Evolutionary conservation across 768 basidiomycete genomes (phyloP), one percentile per base, ranked within the genome.

Genomic region (Tulasnella sp.): DNA sequence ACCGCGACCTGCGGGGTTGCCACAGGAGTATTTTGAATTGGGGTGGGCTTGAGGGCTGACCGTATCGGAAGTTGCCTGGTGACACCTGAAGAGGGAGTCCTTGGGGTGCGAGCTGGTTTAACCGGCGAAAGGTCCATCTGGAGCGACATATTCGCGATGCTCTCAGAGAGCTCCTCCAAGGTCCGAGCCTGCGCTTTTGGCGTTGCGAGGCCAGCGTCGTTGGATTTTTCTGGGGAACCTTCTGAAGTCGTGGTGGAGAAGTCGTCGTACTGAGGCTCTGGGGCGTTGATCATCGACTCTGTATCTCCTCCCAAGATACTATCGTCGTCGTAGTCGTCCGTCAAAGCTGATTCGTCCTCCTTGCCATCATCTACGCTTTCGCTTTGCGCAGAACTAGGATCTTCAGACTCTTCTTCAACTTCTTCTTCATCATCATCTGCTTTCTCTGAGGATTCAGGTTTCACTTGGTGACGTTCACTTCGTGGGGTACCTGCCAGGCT

Each of bases 401-500:
- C 47, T 26, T 65, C 29, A 35, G 41, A 52, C n/a, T 36, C 12
- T 52, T 70, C 42, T n/a, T 40, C 41, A 11, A 9, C 69, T 44
- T 41, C 40, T 17, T 70, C 36, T 29, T 66, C 36, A 7, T 36
- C 35, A 66, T n/a, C 64, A 26, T 41, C 63, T 1, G 19, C 35
- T 9, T 22, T 34, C 64, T 66, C 3, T 37, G 22, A n/a, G n/a
- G n/a, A n/a, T 66, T n/a, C 19, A 66, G 29, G 47, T 17, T 82
- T 82, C 16, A 71, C 47, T 7, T 83, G 85, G 39, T 65, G 35
- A 69, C 52, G 71, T 14, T 52, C 47, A n/a, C 64, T 67, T 59
- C 40, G 73, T 65, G 41, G 72, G 69, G 41, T 70, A 75, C 90
- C 90, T 71, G 90, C 90, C 76, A 95, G 78, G 76, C 93, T 94